These are phyloP conservation scores for Sporothrix pallida DNA, from an alignment of 2,329 filamentous ascomycete species.

Conservation along the genomic window DNA sequence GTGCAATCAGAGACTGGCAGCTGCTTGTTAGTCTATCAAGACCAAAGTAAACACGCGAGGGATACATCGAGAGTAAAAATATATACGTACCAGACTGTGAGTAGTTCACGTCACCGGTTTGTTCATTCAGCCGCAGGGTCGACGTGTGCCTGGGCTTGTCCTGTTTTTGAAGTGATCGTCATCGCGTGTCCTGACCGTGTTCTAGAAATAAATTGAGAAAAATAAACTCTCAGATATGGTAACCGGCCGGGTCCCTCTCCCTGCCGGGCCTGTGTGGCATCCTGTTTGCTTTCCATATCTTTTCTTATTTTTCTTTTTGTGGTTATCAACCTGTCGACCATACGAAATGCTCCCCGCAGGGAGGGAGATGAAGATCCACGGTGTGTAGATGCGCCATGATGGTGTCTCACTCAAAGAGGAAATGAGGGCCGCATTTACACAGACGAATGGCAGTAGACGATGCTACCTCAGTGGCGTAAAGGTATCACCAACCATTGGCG, in stretches of 20 bases:
- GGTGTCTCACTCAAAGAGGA: constrained; percentile 14
- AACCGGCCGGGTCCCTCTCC: not conserved
- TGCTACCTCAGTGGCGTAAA: constrained; percentile 14
- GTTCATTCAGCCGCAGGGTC: constrained; percentile 4
- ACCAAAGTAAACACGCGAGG: not conserved
- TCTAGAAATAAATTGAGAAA: constrained; percentile 3
- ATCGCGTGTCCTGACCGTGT: not conserved
- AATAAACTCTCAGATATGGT: not conserved
- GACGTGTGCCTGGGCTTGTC: not conserved
- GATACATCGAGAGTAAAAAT: not conserved
- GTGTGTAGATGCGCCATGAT: not conserved
- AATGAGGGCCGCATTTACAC: constrained; percentile 26
- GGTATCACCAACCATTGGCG: not conserved
- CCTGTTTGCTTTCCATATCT: not conserved
- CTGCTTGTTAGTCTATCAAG: not conserved
- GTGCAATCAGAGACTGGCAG: not conserved
- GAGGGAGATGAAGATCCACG: constrained; percentile 19
- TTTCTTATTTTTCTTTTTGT: constrained; percentile 12
- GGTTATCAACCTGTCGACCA: constrained; percentile 6
- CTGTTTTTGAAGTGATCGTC: constrained; percentile 20
- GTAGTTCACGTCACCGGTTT: constrained; percentile 7
- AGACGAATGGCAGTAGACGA: constrained; percentile 8
- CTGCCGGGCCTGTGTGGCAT: not conserved
- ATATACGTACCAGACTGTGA: constrained; percentile 7
- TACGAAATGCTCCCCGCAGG: not conserved